Base-by-base conservation (phyloP, 768 basidiomycete species). In the Amanita phalloides region DNA sequence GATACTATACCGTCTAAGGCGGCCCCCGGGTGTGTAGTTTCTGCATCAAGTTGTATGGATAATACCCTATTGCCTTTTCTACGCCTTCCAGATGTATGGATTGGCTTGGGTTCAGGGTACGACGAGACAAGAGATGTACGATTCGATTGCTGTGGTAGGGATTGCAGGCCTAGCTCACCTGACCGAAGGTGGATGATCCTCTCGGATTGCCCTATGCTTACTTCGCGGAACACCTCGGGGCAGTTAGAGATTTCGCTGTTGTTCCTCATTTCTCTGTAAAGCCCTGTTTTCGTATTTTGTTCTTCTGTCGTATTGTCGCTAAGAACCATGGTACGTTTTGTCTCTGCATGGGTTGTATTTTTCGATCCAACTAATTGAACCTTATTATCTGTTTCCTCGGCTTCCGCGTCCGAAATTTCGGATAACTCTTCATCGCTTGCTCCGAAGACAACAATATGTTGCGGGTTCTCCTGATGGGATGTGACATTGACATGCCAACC, bases 361-460 rank as follows among this genome's bases (percentile, higher is more conserved):
- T 28, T 17, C 7, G 23, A 30, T 44, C 20, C 23, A 5, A 36
- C 17, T 10, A 17, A 30, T 26, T 20, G 6, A 33, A 30, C 25
- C 21, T 4, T 41, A 7, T 8, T 17, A 20, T 21, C 33, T 35
- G 17, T 14, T 48, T 49, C 23, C 13, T 6, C 4, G 26, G 20
- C 30, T 20, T 52, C 62, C 25, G 3, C 21, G 20, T 58, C 61
- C 32, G 62, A 62, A 38, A 60, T 38, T 20, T 64, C 64, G 8
- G 62, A 58, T 46, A 64, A 51, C 20, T 64, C 63, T 44, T 65
- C 61, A 23, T 59, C 57, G 20, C 52, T 59, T 11, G 55, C 53
- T 33, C 60, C 61, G 28, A 61, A 61, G 36, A 58, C 55, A 11
- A 59, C 57, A 36, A 60, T 60, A 37, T 49, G 45, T 23, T 54